Evolutionary conservation across 371 early-diverging fungal genomes (phyloP).

Genomic region (Umbelopsis sp.): DNA sequence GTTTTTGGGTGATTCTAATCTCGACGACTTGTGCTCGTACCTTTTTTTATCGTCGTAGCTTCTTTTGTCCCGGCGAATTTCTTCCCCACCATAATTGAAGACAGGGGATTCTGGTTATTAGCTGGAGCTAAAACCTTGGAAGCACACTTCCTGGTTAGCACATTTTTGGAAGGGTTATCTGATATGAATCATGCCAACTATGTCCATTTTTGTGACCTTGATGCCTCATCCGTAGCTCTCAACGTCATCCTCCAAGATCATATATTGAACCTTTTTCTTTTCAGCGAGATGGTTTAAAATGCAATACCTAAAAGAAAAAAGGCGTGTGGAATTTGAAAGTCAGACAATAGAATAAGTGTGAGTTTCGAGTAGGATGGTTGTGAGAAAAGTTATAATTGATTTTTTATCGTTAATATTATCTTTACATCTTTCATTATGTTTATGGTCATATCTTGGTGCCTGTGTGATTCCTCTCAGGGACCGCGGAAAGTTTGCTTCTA

Average conservation of each 20-base stretch:
- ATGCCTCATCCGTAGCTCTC: neutral
- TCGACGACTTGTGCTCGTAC: too few relatives aligned
- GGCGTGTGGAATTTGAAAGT: neutral
- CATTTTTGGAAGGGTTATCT: too few relatives aligned
- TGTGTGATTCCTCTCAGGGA: neutral
- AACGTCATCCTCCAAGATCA: too few relatives aligned
- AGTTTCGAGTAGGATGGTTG: neutral
- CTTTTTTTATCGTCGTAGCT: too few relatives aligned
- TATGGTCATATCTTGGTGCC: neutral
- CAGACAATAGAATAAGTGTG: neutral
- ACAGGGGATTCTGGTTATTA: too few relatives aligned
- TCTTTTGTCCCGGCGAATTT: too few relatives aligned
- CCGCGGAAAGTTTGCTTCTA: neutral
- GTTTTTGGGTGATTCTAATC: too few relatives aligned
- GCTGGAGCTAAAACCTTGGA: too few relatives aligned
- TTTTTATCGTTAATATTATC: neutral
- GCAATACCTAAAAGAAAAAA: slow-evolving; percentile 6
- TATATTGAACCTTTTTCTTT: neutral
- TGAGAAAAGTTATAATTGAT: too few relatives aligned
- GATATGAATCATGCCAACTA: too few relatives aligned
- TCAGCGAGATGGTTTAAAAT: slow-evolving; percentile 9
- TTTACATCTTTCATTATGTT: neutral
- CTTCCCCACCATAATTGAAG: too few relatives aligned
- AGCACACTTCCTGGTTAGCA: too few relatives aligned
- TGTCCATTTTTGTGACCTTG: neutral